Evolutionary conservation across 768 basidiomycete species (phyloP), one percentile per base, ranked within the genome.

Genomic region (Termitomyces sp.): DNA sequence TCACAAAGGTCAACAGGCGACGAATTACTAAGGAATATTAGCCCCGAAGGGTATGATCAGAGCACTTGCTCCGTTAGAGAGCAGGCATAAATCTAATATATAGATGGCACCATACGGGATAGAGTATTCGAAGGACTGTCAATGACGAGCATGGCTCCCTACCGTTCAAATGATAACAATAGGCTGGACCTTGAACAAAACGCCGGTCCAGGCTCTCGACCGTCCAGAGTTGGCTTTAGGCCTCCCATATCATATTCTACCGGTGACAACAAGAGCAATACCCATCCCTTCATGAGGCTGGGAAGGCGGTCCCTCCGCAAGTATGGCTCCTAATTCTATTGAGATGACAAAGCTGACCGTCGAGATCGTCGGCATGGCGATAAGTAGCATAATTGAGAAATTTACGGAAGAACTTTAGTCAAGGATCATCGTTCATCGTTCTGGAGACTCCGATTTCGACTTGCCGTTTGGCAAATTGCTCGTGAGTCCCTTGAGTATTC

Each of bases 41-140:
- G 36, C 56, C n/a, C 39, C 36, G 24, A 54, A 58, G 45, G 48
- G n/a, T n/a, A 24, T 48, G 16, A 54, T 58, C 46, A 54, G 58
- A 62, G 61, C 58, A 62, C 9, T 33, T 59, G 61, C 61, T 62
- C 61, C 54, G 7, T 41, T 20, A 2, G 42, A 51, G 61, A 51
- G 61, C 53, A 57, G 34, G 24, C 6, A 16, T 1, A 37, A 3
- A 33, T 13, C 9, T 2, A 27, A 13, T 18, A 15, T 12, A 55
- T 22, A 30, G 42, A 52, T 42, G 6, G 41, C 41, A 22, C 9
- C 6, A 22, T 33, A 13, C 15, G n/a, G 15, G 20, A 36, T 22
- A 16, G 33, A 50, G 13, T 5, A 53, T 24, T 20, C 24, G 22
- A 18, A 51, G 24, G 27, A 39, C 22, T 18, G 22, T 52, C 8